phyloP scores from a whole-genome alignment of 768 basidiomycete genomes.

The Tricholoma furcatifolium region DNA sequence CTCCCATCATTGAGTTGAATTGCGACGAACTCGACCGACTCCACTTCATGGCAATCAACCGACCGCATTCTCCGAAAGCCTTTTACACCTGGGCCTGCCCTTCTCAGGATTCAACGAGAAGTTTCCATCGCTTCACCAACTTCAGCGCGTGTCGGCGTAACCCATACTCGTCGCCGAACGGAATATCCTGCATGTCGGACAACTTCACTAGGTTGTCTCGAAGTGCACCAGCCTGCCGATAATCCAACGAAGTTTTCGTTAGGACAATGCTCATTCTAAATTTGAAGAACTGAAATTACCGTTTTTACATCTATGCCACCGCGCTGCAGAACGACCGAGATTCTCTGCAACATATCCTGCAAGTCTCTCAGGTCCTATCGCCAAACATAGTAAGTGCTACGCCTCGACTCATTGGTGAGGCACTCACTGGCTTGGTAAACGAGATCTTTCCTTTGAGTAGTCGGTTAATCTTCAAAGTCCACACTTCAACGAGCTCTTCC shows the following conservation, averaged over 20 bases:
- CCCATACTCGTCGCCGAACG: constrained; percentile 13
- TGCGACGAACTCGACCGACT: no score
- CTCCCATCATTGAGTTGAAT: no score
- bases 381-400: background rate
- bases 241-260: background rate
- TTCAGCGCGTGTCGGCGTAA: constrained; percentile 2
- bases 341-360: constrained; percentile 5
- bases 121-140: constrained; percentile 2
- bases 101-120: background rate
- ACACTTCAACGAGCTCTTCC: constrained; percentile 1
- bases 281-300: background rate
- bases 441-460: constrained; percentile 10
- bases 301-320: background rate
- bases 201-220: constrained; percentile 7
- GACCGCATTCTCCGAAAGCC: no score
- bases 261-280: background rate
- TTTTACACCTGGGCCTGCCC: background rate
- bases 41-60: background rate
- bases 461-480: constrained; percentile 7
- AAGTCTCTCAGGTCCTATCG: constrained; percentile 5
- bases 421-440: background rate
- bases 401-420: background rate
- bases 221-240: constrained; percentile 6
- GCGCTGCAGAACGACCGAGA: background rate
- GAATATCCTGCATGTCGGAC: constrained; percentile 9